A percentile compares a stretch with the other conserved stretches of the same genome.
Evolutionary conservation across 306 rosid genomes (phyloP).

Genomic region (Notholithocarpus densiflorus): DNA sequence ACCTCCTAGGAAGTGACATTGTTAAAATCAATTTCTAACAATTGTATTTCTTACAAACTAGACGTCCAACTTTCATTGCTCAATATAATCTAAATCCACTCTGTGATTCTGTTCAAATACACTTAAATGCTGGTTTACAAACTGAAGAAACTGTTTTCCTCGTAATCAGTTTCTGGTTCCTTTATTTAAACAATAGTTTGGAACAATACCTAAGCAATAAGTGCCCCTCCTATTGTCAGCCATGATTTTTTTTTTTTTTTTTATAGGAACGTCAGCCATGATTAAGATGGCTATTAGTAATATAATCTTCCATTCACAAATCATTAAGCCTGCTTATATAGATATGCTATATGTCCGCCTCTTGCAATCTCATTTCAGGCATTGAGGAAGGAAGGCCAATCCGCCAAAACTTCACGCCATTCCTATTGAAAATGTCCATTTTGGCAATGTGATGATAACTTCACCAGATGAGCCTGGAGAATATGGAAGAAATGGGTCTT

Average conservation of each 20-base stretch:
- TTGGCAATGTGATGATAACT: not conserved
- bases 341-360: not conserved
- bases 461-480: not conserved
- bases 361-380: not conserved
- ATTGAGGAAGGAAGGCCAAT: not conserved
- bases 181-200: not conserved
- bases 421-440: no score
- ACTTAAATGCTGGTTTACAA: not conserved
- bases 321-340: not conserved
- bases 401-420: not conserved
- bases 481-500: not conserved
- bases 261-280: no score
- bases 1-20: not conserved
- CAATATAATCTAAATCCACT: not conserved
- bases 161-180: not conserved
- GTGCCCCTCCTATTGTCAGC: not conserved
- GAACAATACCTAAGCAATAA: not conserved
- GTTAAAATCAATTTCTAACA: not conserved
- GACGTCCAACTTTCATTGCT: not conserved
- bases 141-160: not conserved
- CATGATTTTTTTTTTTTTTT: not conserved
- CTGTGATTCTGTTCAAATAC: not conserved
- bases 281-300: not conserved
- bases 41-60: not conserved
- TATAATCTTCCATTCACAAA: not conserved